These are phyloP conservation scores for Vigna unguiculata DNA, from an alignment of 306 rosid genomes.

Conservation along the genomic window DNA sequence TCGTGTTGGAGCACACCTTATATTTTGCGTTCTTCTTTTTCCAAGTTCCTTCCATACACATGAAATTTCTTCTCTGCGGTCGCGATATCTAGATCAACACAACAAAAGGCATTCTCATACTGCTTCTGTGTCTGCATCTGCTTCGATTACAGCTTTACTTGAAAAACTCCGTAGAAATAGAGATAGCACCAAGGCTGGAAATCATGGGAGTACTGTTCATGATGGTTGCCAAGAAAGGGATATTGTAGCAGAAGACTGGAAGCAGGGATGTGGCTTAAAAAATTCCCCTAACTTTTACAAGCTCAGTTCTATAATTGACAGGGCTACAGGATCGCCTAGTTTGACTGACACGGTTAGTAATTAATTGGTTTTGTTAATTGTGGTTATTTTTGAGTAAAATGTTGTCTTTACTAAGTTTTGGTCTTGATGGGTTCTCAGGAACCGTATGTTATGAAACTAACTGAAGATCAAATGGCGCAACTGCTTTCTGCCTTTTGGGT, in stretches of 20 bases:
- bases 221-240: slow-evolving; percentile 66
- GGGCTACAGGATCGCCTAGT: slow-evolving; percentile 62
- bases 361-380: slow-evolving; percentile 21
- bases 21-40: slow-evolving; percentile 81
- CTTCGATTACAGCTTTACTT: slow-evolving; percentile 88
- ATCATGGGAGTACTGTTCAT: slow-evolving; percentile 44
- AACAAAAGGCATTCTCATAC: slow-evolving; percentile 65
- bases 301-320: slow-evolving; percentile 73
- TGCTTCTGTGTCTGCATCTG: slow-evolving; percentile 80
- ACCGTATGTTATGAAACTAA: slow-evolving; percentile 74
- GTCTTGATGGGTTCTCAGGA: slow-evolving; percentile 67
- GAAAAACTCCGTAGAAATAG: slow-evolving; percentile 87
- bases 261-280: slow-evolving; percentile 66
- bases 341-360: slow-evolving; percentile 65
- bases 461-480: slow-evolving; percentile 87
- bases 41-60: slow-evolving; percentile 69
- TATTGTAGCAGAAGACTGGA: slow-evolving; percentile 64
- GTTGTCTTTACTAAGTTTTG: slow-evolving; percentile 30
- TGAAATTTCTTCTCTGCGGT: slow-evolving; percentile 61
- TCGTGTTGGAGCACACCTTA: slow-evolving; percentile 91
- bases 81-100: slow-evolving; percentile 66
- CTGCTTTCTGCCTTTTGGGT: slow-evolving; percentile 95
- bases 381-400: background rate
- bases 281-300: slow-evolving; percentile 74
- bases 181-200: slow-evolving; percentile 62